Percentiles rank a stretch among this genome's conserved stretches.
These are phyloP conservation scores for Colletotrichum tanaceti DNA, from an alignment of 2,329 filamentous ascomycete species.

Conservation along the genomic window DNA sequence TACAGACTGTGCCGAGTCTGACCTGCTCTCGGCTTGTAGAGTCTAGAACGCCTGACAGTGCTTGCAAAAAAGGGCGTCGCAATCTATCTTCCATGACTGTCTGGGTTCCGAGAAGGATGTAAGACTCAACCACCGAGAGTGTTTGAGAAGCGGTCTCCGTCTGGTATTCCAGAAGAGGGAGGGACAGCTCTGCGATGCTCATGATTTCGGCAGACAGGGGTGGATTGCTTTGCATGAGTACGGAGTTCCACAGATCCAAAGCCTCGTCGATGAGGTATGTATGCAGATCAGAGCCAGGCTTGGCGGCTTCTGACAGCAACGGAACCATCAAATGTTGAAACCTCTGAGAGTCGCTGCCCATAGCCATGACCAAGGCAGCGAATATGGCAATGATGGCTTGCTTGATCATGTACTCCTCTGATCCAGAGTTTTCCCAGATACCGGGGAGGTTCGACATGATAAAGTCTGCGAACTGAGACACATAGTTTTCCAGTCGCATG, in stretches of 20 bases:
- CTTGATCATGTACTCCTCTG: slow-evolving; percentile 90
- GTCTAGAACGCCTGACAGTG: slow-evolving; percentile 62
- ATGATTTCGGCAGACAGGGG: slow-evolving; percentile 73
- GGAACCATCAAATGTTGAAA: slow-evolving; percentile 87
- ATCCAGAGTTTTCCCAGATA: slow-evolving; percentile 85
- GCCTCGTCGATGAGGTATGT: slow-evolving; percentile 92
- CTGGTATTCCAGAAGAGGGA: slow-evolving; percentile 75
- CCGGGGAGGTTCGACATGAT: slow-evolving; percentile 83
- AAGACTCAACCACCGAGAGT: slow-evolving; percentile 75
- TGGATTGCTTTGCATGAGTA: slow-evolving; percentile 73
- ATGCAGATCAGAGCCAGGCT: slow-evolving; percentile 78
- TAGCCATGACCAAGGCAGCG: slow-evolving; percentile 83
- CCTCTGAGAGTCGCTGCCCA: slow-evolving; percentile 80
- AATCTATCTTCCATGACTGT: slow-evolving; percentile 70
- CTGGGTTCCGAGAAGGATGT: slow-evolving; percentile 76
- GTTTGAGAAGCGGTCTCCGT: slow-evolving; percentile 72
- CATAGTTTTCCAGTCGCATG: slow-evolving; percentile 81
- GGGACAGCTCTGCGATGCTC: slow-evolving; percentile 69
- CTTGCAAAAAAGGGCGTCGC: slow-evolving; percentile 62
- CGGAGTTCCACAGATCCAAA: slow-evolving; percentile 85
- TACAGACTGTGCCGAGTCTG: slow-evolving; percentile 67
- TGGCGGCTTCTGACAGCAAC: slow-evolving; percentile 82
- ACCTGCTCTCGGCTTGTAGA: slow-evolving; percentile 68
- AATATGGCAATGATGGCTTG: slow-evolving; percentile 91
- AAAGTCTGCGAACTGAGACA: slow-evolving; percentile 76